Base-by-base conservation (phyloP, 805 yeast species). In the Candida insectalens region DNA sequence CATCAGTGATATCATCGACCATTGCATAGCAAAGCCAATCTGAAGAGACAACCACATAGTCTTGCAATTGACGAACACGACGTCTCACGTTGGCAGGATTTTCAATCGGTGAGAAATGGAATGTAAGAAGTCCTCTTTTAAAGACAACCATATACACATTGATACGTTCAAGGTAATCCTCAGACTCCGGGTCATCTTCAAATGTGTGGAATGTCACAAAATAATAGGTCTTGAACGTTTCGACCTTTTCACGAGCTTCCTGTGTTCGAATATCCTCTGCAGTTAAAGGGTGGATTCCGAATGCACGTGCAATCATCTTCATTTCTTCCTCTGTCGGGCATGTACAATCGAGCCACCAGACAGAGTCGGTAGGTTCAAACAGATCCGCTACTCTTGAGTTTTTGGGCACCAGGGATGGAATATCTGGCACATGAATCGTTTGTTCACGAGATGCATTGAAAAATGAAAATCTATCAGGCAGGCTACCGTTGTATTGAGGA, bases 131-230 rank as follows among this genome's bases (percentile, higher is more conserved):
- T 25, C 85, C 87, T 28, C 75, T 72, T 38, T 75, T 63, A 57
- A 78, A 77, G 5, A 78, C 83, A 36, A 78, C 83, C 38, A 78
- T 69, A 59, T 81, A 81, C 21, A 81, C 80, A 47, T 78, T 77
- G 44, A 81, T 77, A 18, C 88, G 88, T 48, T 81, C 92, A 50
- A 81, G 62, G 54, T 81, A 88, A 41, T 84, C 94, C 46, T 81
- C 92, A 35, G 83, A 72, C 53, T 77, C 92, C 30, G 64, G 43
- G 45, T 89, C 95, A 19, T 80, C 78, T 53, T 87, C 96, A 60
- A 92, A 92, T 3, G 97, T 83, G 57, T 92, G 96, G 73, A 92
- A 92, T 68, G 94, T 83, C 29, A 92, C 95, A 63, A 92, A 87
- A 59, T 92, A 89, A 59, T 89, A 89, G 44, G 74, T 74, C 47